Evolutionary conservation across 108 stramenopile genomes (phyloP).

Genomic region (Nitzschia palea): DNA sequence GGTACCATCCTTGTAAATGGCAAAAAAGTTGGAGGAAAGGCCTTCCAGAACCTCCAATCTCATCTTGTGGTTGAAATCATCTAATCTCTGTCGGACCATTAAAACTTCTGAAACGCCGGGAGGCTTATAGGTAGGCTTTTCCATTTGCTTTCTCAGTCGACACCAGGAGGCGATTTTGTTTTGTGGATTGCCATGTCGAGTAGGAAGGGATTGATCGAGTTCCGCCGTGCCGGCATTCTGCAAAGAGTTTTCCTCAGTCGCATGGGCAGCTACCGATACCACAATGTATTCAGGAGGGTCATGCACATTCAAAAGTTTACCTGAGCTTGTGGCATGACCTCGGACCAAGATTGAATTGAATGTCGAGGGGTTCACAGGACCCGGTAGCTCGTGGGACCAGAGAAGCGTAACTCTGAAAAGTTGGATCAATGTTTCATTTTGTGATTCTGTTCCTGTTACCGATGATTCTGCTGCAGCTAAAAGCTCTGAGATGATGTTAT

Average conservation of each 20-base stretch:
- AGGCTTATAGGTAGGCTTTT: conserved; percentile 35
- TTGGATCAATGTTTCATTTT: conserved; percentile 18
- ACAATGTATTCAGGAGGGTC: conserved; percentile 40
- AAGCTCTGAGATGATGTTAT: conserved; percentile 7
- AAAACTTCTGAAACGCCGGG: conserved; percentile 35
- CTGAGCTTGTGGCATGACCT: conserved; percentile 32
- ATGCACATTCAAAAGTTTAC: neutral
- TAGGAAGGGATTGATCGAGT: conserved; percentile 21
- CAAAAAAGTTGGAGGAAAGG: conserved; percentile 79
- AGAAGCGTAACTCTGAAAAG: conserved; percentile 33
- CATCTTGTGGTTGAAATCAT: conserved; percentile 5
- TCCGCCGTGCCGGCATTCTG: neutral
- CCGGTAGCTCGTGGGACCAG: conserved; percentile 22
- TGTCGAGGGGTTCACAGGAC: neutral
- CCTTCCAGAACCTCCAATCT: conserved; percentile 73
- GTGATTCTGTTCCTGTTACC: neutral
- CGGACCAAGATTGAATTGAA: conserved; percentile 32
- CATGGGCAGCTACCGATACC: conserved; percentile 50
- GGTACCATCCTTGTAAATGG: conserved; percentile 62
- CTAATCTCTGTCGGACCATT: conserved; percentile 20
- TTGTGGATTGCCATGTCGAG: conserved; percentile 26
- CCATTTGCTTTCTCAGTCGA: conserved; percentile 35
- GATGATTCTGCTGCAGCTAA: conserved; percentile 7
- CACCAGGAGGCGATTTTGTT: conserved; percentile 87
- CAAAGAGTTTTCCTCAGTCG: neutral